Conservation (phyloP, 768 basidiomycete species). For the Boletus sp. region DNA sequence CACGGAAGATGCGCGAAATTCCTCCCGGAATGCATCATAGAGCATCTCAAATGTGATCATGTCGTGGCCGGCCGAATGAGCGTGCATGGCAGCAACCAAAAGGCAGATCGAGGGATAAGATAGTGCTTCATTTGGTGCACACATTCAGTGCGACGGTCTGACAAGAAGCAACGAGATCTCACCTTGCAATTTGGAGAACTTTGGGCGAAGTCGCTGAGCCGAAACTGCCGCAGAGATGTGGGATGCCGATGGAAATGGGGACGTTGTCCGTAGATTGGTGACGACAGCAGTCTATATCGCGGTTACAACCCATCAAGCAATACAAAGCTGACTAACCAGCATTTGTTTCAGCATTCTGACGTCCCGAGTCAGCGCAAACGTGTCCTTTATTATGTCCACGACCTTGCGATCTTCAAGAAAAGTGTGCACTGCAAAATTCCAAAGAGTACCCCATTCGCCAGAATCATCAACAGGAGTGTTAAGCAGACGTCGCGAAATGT, state of each 20-base stretch:
- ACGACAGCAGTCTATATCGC: conserved; percentile 41
- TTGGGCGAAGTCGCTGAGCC: conserved; percentile 55
- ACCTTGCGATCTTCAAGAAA: conserved; percentile 53
- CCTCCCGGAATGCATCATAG: conserved; percentile 71
- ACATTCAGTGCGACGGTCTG: not conserved
- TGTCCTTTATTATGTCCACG: conserved; percentile 48
- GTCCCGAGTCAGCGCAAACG: conserved; percentile 60
- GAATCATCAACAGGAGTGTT: conserved; percentile 23
- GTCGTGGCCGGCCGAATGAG: conserved; percentile 70
- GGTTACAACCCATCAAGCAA: conserved; percentile 7
- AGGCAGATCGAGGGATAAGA: conserved; percentile 80
- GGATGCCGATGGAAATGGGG: conserved; percentile 52
- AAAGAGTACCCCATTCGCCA: conserved; percentile 57
- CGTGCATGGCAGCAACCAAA: conserved; percentile 81
- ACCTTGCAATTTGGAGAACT: conserved; percentile 56
- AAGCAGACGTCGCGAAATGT: conserved; percentile 47
- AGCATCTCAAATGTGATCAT: conserved; percentile 91
- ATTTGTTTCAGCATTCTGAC: conserved; percentile 54
- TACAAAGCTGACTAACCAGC: conserved; percentile 42
- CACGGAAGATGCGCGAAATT: conserved; percentile 65
- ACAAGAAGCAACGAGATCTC: conserved; percentile 17
- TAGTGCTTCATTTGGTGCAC: conserved; percentile 44
- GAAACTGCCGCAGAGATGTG: conserved; percentile 42
- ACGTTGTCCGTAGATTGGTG: conserved; percentile 43
- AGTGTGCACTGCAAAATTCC: conserved; percentile 54